Percentiles rank a stretch among this genome's conserved stretches.
Evolutionary conservation across 495 filamentous ascomycete genomes (phyloP).

Genomic region (Aspergillus heteromorphus): DNA sequence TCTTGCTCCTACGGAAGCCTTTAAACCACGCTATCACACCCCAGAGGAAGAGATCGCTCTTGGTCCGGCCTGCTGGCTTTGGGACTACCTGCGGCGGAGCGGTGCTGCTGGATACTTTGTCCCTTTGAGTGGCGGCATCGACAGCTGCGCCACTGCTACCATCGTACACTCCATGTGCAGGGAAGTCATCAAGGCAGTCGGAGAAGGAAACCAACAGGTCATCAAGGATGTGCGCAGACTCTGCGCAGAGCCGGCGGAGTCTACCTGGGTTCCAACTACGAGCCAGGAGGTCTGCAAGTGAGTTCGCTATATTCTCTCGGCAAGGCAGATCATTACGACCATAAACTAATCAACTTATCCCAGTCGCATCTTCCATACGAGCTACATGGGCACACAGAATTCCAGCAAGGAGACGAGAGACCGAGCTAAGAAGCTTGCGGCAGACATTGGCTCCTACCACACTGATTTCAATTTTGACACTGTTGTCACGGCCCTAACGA

Average conservation of each 20-base stretch:
- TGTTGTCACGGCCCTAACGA: constrained; percentile 49
- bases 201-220: constrained; percentile 61
- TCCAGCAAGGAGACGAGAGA: constrained; percentile 64
- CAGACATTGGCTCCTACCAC: constrained; percentile 70
- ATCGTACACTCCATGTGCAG: constrained; percentile 79
- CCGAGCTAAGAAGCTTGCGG: constrained; percentile 62
- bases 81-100: constrained; percentile 75
- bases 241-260: constrained; percentile 46
- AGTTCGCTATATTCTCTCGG: neutral
- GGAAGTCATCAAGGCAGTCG: constrained; percentile 61
- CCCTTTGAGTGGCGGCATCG: constrained; percentile 70
- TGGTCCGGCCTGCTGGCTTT: constrained; percentile 68
- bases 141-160: constrained; percentile 52
- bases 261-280: constrained; percentile 46
- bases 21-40: constrained; percentile 49
- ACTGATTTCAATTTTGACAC: constrained; percentile 72
- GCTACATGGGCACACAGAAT: constrained; percentile 78
- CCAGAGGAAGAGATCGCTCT: constrained; percentile 76
- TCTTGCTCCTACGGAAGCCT: constrained; percentile 34
- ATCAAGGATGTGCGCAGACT: constrained; percentile 64
- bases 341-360: constrained; percentile 7
- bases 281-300: constrained; percentile 58
- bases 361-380: constrained; percentile 61
- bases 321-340: neutral
- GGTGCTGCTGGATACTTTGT: constrained; percentile 53